Conservation (phyloP, 2,329 filamentous ascomycete species). For the Microcyclosporella mali region DNA sequence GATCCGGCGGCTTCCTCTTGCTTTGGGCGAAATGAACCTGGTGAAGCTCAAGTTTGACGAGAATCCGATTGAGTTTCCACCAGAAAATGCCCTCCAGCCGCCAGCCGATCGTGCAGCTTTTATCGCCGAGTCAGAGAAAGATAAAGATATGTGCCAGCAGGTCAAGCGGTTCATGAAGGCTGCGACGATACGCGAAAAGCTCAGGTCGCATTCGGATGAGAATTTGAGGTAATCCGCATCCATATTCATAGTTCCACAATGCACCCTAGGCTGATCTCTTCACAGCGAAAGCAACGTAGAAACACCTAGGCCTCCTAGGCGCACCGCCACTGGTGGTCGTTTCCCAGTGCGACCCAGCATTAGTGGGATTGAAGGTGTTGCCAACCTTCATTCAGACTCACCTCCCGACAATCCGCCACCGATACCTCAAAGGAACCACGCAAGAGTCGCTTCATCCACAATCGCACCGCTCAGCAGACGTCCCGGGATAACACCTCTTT, state of each 20-base stretch:
- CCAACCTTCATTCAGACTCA: slow-evolving; percentile 49
- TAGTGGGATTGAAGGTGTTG: slow-evolving; percentile 54
- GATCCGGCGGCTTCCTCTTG: slow-evolving; percentile 75
- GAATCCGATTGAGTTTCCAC: slow-evolving; percentile 77
- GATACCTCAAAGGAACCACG: slow-evolving; percentile 75
- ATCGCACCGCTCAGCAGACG: slow-evolving; percentile 40
- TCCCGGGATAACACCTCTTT: slow-evolving; percentile 64
- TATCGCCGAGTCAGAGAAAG: slow-evolving; percentile 53
- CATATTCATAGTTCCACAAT: neutral
- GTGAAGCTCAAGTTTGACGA: slow-evolving; percentile 86
- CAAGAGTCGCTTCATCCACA: slow-evolving; percentile 46
- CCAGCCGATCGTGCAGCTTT: slow-evolving; percentile 20
- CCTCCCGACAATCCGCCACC: slow-evolving; percentile 65
- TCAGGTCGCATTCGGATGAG: slow-evolving; percentile 24
- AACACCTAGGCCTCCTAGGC: slow-evolving; percentile 64
- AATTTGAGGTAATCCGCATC: slow-evolving; percentile 20
- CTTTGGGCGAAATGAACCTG: slow-evolving; percentile 84
- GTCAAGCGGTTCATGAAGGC: slow-evolving; percentile 54
- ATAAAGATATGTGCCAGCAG: slow-evolving; percentile 54
- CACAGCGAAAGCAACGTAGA: slow-evolving; percentile 65
- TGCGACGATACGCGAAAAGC: slow-evolving; percentile 30
- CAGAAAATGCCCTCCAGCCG: slow-evolving; percentile 36
- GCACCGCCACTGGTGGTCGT: slow-evolving; percentile 46
- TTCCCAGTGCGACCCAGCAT: slow-evolving; percentile 64
- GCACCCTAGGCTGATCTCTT: neutral